Evolutionary conservation across 2,329 filamentous ascomycete genomes (phyloP), one percentile per base, ranked within the genome.

Genomic region (Colletotrichum costaricense): DNA sequence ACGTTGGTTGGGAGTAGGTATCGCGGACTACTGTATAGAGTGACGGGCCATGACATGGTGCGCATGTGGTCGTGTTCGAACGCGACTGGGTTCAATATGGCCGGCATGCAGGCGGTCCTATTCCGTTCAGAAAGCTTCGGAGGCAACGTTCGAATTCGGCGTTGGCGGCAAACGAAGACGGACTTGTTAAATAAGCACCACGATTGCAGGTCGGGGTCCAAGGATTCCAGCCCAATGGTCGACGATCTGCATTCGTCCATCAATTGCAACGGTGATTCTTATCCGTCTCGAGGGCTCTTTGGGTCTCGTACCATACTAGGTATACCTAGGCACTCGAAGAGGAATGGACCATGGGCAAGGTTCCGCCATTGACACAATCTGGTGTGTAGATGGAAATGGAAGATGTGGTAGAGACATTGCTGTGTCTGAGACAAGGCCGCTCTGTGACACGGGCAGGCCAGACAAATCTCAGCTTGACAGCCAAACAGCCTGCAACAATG

Each of bases 1-100:
- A 49, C 54, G 22, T 19, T 49, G 24, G 49, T 54, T 35, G 26
- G 49, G 38, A 33, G 46, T 24, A 56, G 49, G 19, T 54, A 38
- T 72, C 72, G 58, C 58, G 24, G 57, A 57, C 30, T 63, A 35
- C 33, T 35, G 33, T 35, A 38, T 42, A 16, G 22, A 22, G 49
- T 24, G 19, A 57, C 59, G 24, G 71, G 67, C 65, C 67, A 70
- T 63, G 63, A 55, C 73, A 74, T 58, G 71, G 46, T 57, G 63
- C 28, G 62, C 54, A 69, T 74, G 8, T 49, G 19, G 42, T 49
- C 42, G 73, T 75, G 73, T 75, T 74, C 73, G 57, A 75, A 58
- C 57, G 60, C 71, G 67, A 75, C 73, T 75, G 73, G 73, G 54
- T 63, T 75, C 80, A 46, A 75, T 81, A 9, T 72, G 52, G 46